Conservation (phyloP, 441 rosid species). For the Gossypium laxum region DNA sequence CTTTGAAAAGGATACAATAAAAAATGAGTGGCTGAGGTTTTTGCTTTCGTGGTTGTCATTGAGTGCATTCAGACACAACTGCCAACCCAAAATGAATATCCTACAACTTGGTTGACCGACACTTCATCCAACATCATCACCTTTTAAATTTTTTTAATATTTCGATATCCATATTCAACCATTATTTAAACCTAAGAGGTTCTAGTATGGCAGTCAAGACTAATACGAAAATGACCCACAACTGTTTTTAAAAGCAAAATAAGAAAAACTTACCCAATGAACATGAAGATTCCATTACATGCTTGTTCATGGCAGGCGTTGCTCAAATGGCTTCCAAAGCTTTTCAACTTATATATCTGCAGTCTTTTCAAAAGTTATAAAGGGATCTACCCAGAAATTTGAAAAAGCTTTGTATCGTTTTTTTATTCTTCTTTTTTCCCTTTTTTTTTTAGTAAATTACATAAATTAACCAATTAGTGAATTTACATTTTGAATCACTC, state of each 20-base stretch:
- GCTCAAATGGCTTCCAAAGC: slow-evolving; percentile 10
- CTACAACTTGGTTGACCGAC: not conserved
- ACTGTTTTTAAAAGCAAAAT: not conserved
- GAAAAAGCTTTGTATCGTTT: slow-evolving; percentile 8
- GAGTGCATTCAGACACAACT: not conserved
- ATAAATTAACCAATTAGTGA: too few relatives aligned
- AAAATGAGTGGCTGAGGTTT: not conserved
- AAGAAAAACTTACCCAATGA: not conserved
- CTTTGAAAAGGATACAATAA: not conserved
- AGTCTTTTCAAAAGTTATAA: slow-evolving; percentile 15
- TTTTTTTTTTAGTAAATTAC: not conserved
- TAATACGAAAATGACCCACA: slow-evolving; percentile 8
- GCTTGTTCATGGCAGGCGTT: not conserved
- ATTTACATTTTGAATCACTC: too few relatives aligned
- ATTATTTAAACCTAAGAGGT: not conserved
- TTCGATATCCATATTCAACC: not conserved
- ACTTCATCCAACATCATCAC: not conserved
- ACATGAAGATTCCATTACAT: slow-evolving; percentile 10
- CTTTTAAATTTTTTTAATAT: not conserved
- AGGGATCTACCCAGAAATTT: slow-evolving; percentile 10
- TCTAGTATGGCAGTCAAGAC: not conserved
- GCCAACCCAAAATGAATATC: not conserved
- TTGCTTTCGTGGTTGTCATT: not conserved
- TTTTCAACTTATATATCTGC: not conserved
- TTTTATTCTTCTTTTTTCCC: slow-evolving; percentile 29